A percentile compares a stretch with the other conserved stretches of the same genome.
phyloP scores from a whole-genome alignment of 1,284 basidiomycete genomes.

The Ceratobasidium theobromae region DNA sequence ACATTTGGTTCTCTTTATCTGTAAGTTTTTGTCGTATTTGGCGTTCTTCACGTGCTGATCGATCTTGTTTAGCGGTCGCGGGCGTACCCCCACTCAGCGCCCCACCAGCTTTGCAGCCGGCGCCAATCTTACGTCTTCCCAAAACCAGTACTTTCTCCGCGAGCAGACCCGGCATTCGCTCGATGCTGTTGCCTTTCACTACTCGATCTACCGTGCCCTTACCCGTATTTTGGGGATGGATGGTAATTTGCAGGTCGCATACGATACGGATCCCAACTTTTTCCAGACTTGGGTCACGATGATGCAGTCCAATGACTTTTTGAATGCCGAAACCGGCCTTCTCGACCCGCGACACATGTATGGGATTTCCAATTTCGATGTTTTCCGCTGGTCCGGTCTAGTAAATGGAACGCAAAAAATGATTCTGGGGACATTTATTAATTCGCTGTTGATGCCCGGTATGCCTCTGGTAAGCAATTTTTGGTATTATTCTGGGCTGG shows the following conservation, averaged over 20 bases:
- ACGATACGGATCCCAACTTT: slow-evolving; percentile 79
- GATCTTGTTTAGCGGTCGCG: slow-evolving; percentile 63
- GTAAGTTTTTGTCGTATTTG: slow-evolving; percentile 52
- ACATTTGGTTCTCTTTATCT: slow-evolving; percentile 83
- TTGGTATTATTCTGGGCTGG: background rate
- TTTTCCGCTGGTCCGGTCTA: slow-evolving; percentile 87
- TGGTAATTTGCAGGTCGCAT: slow-evolving; percentile 84
- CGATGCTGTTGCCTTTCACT: slow-evolving; percentile 85
- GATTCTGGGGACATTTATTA: slow-evolving; percentile 74
- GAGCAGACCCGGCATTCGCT: slow-evolving; percentile 61
- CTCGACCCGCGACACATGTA: slow-evolving; percentile 86
- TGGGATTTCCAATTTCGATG: slow-evolving; percentile 88
- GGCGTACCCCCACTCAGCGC: slow-evolving; percentile 69
- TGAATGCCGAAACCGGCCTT: slow-evolving; percentile 65
- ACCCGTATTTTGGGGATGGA: slow-evolving; percentile 89
- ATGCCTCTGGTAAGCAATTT: slow-evolving; percentile 63
- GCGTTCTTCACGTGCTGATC: slow-evolving; percentile 27
- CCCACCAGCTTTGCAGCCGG: slow-evolving; percentile 65
- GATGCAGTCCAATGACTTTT: slow-evolving; percentile 81
- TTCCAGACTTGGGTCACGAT: slow-evolving; percentile 86
- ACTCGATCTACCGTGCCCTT: slow-evolving; percentile 84
- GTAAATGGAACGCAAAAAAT: slow-evolving; percentile 78
- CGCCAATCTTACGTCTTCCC: slow-evolving; percentile 59
- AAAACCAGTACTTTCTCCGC: slow-evolving; percentile 78
- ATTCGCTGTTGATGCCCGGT: slow-evolving; percentile 80